A percentile compares a stretch with the other conserved stretches of the same genome.
Conservation (phyloP, 225 moss, liverwort and hornwort species). For the Physcomitrium patens region DNA sequence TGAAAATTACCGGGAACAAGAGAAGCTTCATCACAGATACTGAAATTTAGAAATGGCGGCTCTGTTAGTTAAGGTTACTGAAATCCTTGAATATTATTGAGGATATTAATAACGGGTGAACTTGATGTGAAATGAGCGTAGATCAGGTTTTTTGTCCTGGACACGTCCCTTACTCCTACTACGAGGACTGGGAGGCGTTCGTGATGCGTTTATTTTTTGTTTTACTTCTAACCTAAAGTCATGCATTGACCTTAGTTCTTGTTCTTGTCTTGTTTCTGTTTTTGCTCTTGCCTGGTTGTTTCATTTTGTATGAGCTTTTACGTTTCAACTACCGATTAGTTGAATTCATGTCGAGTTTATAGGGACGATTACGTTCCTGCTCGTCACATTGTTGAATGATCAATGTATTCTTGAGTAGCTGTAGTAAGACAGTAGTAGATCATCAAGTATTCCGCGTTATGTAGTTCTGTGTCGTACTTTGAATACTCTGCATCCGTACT, state of each 20-base stretch:
- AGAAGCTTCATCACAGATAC: slow-evolving; percentile 55
- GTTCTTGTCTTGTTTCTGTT: too few species aligned
- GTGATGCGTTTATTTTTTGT: slow-evolving; percentile 9
- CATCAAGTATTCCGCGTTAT: too few species aligned
- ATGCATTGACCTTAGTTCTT: neutral
- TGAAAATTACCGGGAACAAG: slow-evolving; percentile 50
- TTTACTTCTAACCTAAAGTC: neutral
- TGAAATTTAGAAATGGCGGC: slow-evolving; percentile 27
- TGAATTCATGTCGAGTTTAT: neutral
- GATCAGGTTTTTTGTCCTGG: neutral
- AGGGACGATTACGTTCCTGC: neutral
- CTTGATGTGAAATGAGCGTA: neutral
- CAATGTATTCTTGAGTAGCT: neutral
- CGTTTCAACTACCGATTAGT: neutral
- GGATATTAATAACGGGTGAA: slow-evolving; percentile 9
- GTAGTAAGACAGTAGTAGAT: too few species aligned
- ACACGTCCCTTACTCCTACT: neutral
- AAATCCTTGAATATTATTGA: neutral
- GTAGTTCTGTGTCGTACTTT: too few species aligned
- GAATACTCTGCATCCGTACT: too few species aligned
- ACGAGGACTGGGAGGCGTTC: neutral
- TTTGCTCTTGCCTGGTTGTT: too few species aligned
- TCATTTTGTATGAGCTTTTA: neutral
- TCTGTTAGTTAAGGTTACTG: neutral
- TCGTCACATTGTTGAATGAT: neutral